Conservation (phyloP, 805 yeast genomes). For the Wickerhamiella brachini region DNA sequence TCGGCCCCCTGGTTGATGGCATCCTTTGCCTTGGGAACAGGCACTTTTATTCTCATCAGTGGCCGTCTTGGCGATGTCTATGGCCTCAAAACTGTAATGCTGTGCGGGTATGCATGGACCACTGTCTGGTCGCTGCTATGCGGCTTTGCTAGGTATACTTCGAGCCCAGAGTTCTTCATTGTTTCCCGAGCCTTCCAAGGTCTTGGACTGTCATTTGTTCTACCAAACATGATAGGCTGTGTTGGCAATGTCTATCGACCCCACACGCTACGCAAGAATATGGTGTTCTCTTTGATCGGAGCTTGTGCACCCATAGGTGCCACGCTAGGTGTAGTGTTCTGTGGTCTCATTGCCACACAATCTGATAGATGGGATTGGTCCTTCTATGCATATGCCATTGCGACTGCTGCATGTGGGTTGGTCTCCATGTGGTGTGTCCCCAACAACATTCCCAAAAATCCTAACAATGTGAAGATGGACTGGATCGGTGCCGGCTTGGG, state of each 20-base stretch:
- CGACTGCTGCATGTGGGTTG: constrained; percentile 8
- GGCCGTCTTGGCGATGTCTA: constrained; percentile 63
- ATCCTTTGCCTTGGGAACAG: constrained; percentile 55
- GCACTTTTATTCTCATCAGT: constrained; percentile 54
- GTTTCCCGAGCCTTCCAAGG: constrained; percentile 53
- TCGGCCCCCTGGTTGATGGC: constrained; percentile 52
- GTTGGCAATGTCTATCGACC: constrained; percentile 26
- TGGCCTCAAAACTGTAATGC: constrained; percentile 42
- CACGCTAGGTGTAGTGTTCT: constrained; percentile 38
- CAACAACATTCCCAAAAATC: constrained; percentile 10
- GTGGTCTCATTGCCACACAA: constrained; percentile 12
- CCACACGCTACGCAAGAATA: constrained; percentile 29
- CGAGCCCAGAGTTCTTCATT: constrained; percentile 17
- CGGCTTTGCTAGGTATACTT: constrained; percentile 42
- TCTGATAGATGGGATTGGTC: constrained; percentile 19
- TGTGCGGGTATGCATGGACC: constrained; percentile 43
- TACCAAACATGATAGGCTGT: constrained; percentile 51
- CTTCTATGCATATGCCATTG: constrained; percentile 33
- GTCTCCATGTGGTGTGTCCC: constrained; percentile 12
- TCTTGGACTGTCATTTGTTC: constrained; percentile 43
- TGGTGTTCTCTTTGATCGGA: constrained; percentile 45
- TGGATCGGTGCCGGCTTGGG: constrained; percentile 42
- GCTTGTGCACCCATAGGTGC: constrained; percentile 54
- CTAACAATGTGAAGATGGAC: constrained; percentile 30
- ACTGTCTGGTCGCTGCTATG: constrained; percentile 44